phyloP scores from a whole-genome alignment of 768 basidiomycete genomes.

The Trametes punicea region DNA sequence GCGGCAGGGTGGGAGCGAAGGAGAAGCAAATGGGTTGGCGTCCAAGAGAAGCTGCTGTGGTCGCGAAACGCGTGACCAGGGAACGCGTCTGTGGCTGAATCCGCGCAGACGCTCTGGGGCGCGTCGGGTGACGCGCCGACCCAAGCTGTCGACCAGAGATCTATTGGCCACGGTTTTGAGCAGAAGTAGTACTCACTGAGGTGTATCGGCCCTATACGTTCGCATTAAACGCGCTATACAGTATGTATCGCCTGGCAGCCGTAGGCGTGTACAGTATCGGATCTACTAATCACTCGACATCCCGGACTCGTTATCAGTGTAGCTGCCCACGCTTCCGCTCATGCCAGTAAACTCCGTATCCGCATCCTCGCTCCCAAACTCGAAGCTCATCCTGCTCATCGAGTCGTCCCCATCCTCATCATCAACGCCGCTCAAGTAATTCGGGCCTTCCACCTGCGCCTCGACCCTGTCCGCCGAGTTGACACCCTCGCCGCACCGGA shows the following conservation, averaged over 20 bases:
- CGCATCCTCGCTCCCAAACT: slow-evolving; percentile 27
- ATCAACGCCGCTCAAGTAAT: slow-evolving; percentile 25
- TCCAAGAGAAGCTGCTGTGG: background rate
- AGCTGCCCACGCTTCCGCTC: slow-evolving; percentile 29
- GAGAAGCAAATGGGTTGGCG: slow-evolving; percentile 4
- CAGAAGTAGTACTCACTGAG: too few species aligned
- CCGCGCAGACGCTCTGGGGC: background rate
- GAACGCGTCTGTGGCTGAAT: slow-evolving; percentile 16
- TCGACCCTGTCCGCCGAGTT: slow-evolving; percentile 62
- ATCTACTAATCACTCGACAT: slow-evolving; percentile 18
- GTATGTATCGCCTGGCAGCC: background rate
- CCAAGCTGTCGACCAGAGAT: background rate
- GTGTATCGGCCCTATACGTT: too few species aligned
- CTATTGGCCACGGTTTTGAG: too few species aligned
- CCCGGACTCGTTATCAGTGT: slow-evolving; percentile 31
- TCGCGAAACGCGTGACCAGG: slow-evolving; percentile 14
- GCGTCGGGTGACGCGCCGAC: background rate
- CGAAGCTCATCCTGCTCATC: slow-evolving; percentile 20
- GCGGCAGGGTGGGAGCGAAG: background rate
- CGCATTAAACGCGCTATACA: too few species aligned
- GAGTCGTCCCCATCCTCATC: slow-evolving; percentile 11
- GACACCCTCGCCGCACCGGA: slow-evolving; percentile 72
- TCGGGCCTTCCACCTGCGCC: slow-evolving; percentile 32
- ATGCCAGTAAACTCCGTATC: slow-evolving; percentile 26
- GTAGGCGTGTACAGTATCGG: background rate